Conservation (phyloP, 306 rosid species). For the Sophora flavescens region DNA sequence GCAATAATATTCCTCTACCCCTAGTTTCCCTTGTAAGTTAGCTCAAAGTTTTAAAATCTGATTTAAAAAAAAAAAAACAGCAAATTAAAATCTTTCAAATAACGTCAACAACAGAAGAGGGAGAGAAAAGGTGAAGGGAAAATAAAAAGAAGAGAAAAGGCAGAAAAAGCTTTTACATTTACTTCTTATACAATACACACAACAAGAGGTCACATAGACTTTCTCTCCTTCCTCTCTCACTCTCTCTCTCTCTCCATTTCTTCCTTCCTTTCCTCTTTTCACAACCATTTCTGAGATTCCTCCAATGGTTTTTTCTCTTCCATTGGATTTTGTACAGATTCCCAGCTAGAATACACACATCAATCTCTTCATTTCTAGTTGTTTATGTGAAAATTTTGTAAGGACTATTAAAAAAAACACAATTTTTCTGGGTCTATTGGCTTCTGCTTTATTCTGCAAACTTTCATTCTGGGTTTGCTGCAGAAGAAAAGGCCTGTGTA, state of each 20-base stretch:
- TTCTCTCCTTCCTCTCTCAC: conserved; percentile 53
- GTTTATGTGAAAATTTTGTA: conserved; percentile 50
- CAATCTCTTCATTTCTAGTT: conserved; percentile 65
- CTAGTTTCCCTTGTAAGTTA: conserved; percentile 45
- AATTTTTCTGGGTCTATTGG: conserved; percentile 77
- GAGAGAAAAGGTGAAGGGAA: neutral
- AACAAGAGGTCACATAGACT: conserved; percentile 70
- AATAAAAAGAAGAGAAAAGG: neutral
- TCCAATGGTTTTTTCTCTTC: conserved; percentile 76
- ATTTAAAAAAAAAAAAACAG: conserved; percentile 35
- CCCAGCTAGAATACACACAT: conserved; percentile 57
- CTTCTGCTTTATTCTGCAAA: conserved; percentile 66
- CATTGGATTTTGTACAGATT: conserved; percentile 75
- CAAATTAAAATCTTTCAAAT: conserved; percentile 50
- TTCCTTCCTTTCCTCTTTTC: conserved; percentile 73
- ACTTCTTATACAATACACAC: conserved; percentile 67
- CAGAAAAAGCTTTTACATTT: conserved; percentile 65
- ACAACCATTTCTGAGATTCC: conserved; percentile 89
- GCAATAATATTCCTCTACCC: conserved; percentile 65
- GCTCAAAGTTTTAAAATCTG: neutral
- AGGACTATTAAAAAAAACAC: conserved; percentile 53
- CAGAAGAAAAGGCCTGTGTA: conserved; percentile 50
- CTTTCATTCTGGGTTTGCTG: conserved; percentile 68
- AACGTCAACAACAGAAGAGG: conserved; percentile 44
- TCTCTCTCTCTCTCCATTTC: conserved; percentile 59